Base-by-base conservation (phyloP, 75 land plant genomes). In the Ceratopteris richardii region DNA sequence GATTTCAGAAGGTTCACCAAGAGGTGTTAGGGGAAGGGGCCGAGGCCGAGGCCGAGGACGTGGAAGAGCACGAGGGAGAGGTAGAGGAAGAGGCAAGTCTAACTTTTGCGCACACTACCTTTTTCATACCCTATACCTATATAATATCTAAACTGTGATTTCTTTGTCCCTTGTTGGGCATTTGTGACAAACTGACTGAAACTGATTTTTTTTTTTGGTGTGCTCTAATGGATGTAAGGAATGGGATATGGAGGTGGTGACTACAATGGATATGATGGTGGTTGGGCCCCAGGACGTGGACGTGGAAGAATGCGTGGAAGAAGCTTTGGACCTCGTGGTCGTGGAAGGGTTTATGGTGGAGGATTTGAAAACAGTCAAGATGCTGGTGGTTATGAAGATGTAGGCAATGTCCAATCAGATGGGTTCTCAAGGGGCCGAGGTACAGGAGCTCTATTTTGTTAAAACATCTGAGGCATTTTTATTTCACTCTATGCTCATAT, bases 21-120 rank as follows among this genome's bases (percentile, higher is more conserved):
- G 44, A 66, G 85, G 72, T 30, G 51, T 73, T 24, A 72, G 85
- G 6, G 54, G 80, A 44, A 74, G 78, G 0, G 74, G 75, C 36
- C 58, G 76, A 60, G 67, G 65, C 22, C 61, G 37, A 9, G 37
- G 37, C 9, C 37, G 81, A 51, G 85, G 81, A 22, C 47, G 77
- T 31, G 77, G 80, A 28, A 54, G 80, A 51, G 51, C 53, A n/a
- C 68, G 80, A 47, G 73, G 72, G 60, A 55, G 66, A 64, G 12
- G 46, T n/a, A 1, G 16, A 73, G 59, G 31, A n/a, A n/a, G n/a
- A n/a, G n/a, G n/a, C n/a, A n/a, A n/a, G n/a, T n/a, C n/a, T n/a
- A n/a, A n/a, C n/a, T n/a, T n/a, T n/a, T n/a, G n/a, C n/a, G n/a
- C n/a, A n/a, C n/a, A n/a, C n/a, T n/a, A n/a, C n/a, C n/a, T n/a